These are phyloP conservation scores for Cyberlindnera maritima DNA, from an alignment of 805 yeast species.

Conservation along the genomic window DNA sequence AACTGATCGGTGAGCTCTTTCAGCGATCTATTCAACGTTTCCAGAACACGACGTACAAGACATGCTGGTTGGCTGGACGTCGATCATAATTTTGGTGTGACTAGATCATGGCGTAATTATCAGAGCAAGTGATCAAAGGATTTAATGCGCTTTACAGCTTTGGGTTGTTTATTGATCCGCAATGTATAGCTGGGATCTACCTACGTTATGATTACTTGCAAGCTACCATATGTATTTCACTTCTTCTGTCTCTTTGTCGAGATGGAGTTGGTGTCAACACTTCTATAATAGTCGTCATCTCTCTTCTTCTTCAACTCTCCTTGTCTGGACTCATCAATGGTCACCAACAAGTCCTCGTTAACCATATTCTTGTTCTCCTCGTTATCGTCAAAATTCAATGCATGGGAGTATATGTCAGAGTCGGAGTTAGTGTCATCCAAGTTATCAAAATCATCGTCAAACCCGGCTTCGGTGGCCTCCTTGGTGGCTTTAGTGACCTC, in stretches of 20 bases:
- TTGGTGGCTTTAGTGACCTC: background rate
- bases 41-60: too few species aligned
- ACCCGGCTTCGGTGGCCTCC: background rate
- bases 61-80: too few species aligned
- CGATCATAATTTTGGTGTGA: too few species aligned
- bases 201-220: too few species aligned
- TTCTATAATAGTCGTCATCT: conserved; percentile 13
- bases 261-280: conserved; percentile 1
- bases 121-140: too few species aligned
- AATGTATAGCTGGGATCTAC: too few species aligned
- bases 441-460: conserved; percentile 24
- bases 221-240: too few species aligned
- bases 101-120: too few species aligned
- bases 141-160: too few species aligned
- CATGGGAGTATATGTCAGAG: conserved; percentile 20
- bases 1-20: too few species aligned
- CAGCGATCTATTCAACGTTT: too few species aligned
- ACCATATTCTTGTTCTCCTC: conserved; percentile 12
- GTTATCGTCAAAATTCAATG: conserved; percentile 19
- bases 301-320: conserved; percentile 9
- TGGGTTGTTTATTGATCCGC: too few species aligned
- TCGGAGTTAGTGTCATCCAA: conserved; percentile 24
- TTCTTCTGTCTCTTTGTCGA: conserved; percentile 8
- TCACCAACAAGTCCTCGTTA: conserved; percentile 20
- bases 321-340: conserved; percentile 16